Conservation (phyloP, 371 early-diverging fungal genomes). For the Umbelopsis sp. region DNA sequence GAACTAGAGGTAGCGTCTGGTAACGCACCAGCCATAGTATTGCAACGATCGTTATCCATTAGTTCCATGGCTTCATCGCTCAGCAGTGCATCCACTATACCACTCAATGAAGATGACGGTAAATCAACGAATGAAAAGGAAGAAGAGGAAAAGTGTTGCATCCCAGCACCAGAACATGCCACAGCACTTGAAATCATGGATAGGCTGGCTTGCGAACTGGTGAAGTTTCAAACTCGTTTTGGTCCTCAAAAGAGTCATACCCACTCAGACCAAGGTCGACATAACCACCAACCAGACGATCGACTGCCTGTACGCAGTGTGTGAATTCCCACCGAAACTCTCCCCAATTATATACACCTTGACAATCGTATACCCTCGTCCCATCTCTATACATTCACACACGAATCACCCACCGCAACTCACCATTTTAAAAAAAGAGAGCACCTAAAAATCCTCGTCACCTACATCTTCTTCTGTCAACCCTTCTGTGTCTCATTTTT, state of each 20-base stretch:
- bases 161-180: conserved; percentile 7
- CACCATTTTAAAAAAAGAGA: too few species aligned
- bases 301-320: neutral
- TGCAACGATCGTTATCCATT: conserved; percentile 24
- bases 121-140: neutral
- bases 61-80: conserved; percentile 29
- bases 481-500: too few species aligned
- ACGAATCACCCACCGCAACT: too few species aligned
- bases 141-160: conserved; percentile 10
- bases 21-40: neutral
- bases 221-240: conserved; percentile 8
- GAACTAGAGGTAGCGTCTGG: conserved; percentile 8
- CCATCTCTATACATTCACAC: too few species aligned
- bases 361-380: too few species aligned
- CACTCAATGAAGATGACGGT: conserved; percentile 31
- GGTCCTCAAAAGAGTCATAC: conserved; percentile 2
- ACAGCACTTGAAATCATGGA: conserved; percentile 6
- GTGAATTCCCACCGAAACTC: neutral
- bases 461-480: too few species aligned
- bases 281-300: neutral
- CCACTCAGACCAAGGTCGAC: neutral
- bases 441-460: too few species aligned
- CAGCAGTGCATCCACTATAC: conserved; percentile 49
- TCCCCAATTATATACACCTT: neutral
- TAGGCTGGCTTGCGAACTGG: conserved; percentile 14